phyloP scores from a whole-genome alignment of 2,329 filamentous ascomycete genomes.

The Xylariaceae sp. region DNA sequence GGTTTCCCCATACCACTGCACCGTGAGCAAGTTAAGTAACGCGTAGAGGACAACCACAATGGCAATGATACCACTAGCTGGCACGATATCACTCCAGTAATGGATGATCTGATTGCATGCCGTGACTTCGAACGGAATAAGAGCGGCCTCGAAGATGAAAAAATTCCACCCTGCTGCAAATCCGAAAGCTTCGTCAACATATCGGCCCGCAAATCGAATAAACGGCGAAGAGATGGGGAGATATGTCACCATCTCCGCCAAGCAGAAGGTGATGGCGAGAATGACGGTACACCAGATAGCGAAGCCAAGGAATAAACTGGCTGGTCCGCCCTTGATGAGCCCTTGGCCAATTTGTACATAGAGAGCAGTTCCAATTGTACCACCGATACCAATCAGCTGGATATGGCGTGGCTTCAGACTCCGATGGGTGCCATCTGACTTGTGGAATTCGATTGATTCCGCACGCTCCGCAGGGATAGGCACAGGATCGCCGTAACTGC shows the following conservation, averaged over 20 bases:
- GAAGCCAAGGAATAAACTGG: conserved; percentile 54
- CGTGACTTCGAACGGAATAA: conserved; percentile 64
- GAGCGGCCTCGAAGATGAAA: conserved; percentile 62
- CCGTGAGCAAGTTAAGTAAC: conserved; percentile 64
- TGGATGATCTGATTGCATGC: conserved; percentile 59
- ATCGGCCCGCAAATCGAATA: conserved; percentile 70
- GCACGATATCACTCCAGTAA: conserved; percentile 58
- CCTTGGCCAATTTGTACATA: conserved; percentile 56
- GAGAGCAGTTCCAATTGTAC: conserved; percentile 58
- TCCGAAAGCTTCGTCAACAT: conserved; percentile 69
- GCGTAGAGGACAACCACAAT: conserved; percentile 51
- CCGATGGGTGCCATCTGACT: conserved; percentile 43
- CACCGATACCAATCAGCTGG: conserved; percentile 58
- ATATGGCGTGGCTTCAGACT: conserved; percentile 53
- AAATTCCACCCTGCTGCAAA: conserved; percentile 72
- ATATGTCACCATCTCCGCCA: conserved; percentile 74
- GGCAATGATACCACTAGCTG: conserved; percentile 56
- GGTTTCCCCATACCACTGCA: conserved; percentile 69
- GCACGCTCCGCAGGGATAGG: conserved; percentile 14
- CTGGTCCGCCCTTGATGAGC: conserved; percentile 55
- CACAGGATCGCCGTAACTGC: neutral
- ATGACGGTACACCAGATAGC: conserved; percentile 58
- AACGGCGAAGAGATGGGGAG: conserved; percentile 73
- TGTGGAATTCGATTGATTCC: conserved; percentile 19
- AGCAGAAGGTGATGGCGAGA: conserved; percentile 53